Evolutionary conservation across 495 filamentous ascomycete species (phyloP), one percentile per base, ranked within the genome.

Genomic region (Penicillium bialowiezense): DNA sequence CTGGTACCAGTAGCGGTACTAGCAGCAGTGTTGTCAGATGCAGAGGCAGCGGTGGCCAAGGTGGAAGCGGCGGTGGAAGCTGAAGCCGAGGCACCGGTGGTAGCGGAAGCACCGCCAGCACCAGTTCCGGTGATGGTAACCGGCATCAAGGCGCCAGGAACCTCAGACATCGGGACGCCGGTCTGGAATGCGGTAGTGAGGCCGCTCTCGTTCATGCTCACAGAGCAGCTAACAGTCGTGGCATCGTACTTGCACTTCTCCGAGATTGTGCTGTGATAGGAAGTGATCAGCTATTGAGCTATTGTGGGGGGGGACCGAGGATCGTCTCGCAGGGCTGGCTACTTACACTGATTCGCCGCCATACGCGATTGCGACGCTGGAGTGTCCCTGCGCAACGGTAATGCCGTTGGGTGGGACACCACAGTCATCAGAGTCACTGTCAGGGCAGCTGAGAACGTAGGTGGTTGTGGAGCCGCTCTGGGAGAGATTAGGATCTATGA

Each of bases 381-480:
- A 47, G 29, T 23, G 13, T 23, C 34, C 44, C 20, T 47, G 44
- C 23, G 33, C 24, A 7, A 49, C 29, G 12, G 40, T 45, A 7
- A 31, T 40, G 18, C 50, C 50, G 12, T 18, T 14, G 1, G n/a
- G 2, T 5, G 44, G 50, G 14, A 56, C 9, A 13, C 44, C 44
- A 15, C 54, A 56, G 8, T 34, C 19, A 5, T 18, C 17, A 12
- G 41, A 10, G 9, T 56, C 50, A 1, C 9, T 14, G 12, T 10
- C 5, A 10, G 54, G 21, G 15, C 54, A 56, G 2, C 49, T 45
- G 14, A 56, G 15, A 9, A 41, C 9, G 19, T 56, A 56, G 26
- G 44, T 56, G 13, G 54, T 56, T 44, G 44, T 53, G 18, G 44
- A 7, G 28, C 40, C 41, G 33, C 33, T 56, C 54, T 56, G 19